Conservation (phyloP, 257 asterid genomes). For the Scutellaria baicalensis region DNA sequence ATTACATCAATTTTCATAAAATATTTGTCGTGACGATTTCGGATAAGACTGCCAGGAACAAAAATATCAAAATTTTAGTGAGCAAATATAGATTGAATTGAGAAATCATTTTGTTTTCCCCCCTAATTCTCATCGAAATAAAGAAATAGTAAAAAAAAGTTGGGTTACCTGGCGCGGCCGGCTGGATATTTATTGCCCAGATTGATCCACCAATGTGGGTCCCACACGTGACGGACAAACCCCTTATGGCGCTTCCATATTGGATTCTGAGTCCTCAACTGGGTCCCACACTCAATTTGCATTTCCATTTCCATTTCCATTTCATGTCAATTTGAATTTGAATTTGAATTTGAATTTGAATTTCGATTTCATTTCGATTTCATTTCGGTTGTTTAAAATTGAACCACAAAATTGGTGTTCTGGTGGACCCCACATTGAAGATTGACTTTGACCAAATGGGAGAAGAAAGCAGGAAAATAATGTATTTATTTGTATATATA, state of each 20-base stretch:
- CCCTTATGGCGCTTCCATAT: conserved; percentile 25
- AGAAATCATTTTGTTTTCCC: background rate
- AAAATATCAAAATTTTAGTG: no score
- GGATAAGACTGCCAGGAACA: no score
- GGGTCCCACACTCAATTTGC: no score
- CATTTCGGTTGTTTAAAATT: conserved; percentile 1
- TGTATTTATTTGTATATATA: background rate
- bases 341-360: background rate
- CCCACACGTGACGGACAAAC: conserved; percentile 37
- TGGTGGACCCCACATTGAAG: conserved; percentile 40
- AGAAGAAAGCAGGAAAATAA: background rate
- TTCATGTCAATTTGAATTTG: no score
- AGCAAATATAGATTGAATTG: no score
- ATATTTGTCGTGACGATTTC: no score
- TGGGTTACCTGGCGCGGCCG: conserved; percentile 11
- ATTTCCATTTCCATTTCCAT: no score
- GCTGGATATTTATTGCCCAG: conserved; percentile 16
- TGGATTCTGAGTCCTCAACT: conserved; percentile 8
- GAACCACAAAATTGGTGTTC: conserved; percentile 49
- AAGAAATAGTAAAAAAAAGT: background rate
- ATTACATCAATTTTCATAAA: no score
- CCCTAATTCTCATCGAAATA: background rate
- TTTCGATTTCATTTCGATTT: conserved; percentile 16
- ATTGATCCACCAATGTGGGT: conserved; percentile 15
- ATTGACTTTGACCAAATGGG: conserved; percentile 54